Percentiles rank a stretch among this genome's conserved stretches.
phyloP scores from a whole-genome alignment of 108 stramenopile genomes.

The Cyclotella kingstonii region DNA sequence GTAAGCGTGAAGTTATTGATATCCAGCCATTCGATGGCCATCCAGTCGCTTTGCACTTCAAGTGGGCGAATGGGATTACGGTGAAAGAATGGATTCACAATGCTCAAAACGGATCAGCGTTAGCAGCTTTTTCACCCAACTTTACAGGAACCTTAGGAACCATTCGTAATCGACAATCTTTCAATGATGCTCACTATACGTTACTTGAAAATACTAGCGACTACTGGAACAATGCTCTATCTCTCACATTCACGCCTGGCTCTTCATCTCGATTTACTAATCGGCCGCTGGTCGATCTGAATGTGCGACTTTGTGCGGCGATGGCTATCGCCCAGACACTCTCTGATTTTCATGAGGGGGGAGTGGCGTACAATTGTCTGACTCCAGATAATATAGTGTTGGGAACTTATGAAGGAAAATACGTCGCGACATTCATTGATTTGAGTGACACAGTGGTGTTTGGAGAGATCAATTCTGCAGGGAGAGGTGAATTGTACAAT shows the following conservation, averaged over 20 bases:
- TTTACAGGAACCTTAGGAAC: background rate
- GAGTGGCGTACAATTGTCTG: conserved; percentile 15
- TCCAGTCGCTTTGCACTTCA: conserved; percentile 13
- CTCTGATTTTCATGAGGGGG: conserved; percentile 9
- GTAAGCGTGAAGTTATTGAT: background rate
- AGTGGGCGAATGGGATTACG: conserved; percentile 29
- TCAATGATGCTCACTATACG: background rate
- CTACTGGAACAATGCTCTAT: too few relatives aligned
- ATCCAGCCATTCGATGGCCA: conserved; percentile 1
- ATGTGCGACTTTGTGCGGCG: conserved; percentile 9
- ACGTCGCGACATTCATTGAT: conserved; percentile 31
- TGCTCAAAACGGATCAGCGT: background rate
- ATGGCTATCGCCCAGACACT: conserved; percentile 17
- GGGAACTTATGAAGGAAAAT: conserved; percentile 22
- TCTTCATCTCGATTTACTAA: background rate
- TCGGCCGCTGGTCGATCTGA: conserved; percentile 2
- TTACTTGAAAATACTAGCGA: too few relatives aligned
- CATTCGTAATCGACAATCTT: too few relatives aligned
- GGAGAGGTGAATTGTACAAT: background rate
- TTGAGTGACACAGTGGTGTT: conserved; percentile 11
- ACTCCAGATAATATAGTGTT: conserved; percentile 21
- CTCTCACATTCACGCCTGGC: too few relatives aligned
- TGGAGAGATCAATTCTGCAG: conserved; percentile 1
- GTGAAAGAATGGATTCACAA: conserved; percentile 12
- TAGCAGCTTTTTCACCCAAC: background rate